Evolutionary conservation across 768 basidiomycete species (phyloP), one percentile per base, ranked within the genome.

Genomic region (Psilocybe cyanescens): DNA sequence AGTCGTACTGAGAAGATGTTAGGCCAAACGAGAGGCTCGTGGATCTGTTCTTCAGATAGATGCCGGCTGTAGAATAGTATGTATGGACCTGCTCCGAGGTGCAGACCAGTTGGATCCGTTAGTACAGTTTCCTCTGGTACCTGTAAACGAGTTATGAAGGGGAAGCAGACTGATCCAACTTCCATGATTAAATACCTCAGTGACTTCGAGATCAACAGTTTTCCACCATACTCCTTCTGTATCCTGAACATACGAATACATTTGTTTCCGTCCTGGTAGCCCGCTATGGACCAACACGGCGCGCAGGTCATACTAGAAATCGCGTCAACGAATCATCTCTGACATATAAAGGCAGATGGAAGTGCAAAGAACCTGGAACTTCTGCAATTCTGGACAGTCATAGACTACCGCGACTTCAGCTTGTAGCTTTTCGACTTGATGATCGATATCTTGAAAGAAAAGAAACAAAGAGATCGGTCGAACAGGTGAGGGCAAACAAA

Each of bases 271-370:
- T 8, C 92, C 92, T 45, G 86, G 88, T 33, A 92, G 74, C 4
- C 92, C 92, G 9, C 90, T 91, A 65, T 93, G 90, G 49, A 92
- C 78, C 41, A 94, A 79, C 4, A 93, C 92, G 7, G 83, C 88
- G 2, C 91, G 88, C 24, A 95, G 83, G 64, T 93, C 91, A 67
- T 94, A 95, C 91, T 94, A 3, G 56, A 19, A 50, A 28, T 39
- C 11, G 44, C 14, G 37, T 55, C 9, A 33, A 53, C 53, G 5
- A 39, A 59, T 19, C 8, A 53, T 4, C 29, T 19, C 24, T 11
- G 28, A 28, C 4, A 24, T 45, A 3, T 4, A 51, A 19, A 11
- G 24, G n/a, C 8, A 29, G 28, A 29, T 31, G 35, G 47, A 16
- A 57, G 24, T 9, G 19, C 17, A 24, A 76, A 82, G 35, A 61